Evolutionary conservation across 2,329 filamentous ascomycete genomes (phyloP).

Genomic region (Venturia pyrina): DNA sequence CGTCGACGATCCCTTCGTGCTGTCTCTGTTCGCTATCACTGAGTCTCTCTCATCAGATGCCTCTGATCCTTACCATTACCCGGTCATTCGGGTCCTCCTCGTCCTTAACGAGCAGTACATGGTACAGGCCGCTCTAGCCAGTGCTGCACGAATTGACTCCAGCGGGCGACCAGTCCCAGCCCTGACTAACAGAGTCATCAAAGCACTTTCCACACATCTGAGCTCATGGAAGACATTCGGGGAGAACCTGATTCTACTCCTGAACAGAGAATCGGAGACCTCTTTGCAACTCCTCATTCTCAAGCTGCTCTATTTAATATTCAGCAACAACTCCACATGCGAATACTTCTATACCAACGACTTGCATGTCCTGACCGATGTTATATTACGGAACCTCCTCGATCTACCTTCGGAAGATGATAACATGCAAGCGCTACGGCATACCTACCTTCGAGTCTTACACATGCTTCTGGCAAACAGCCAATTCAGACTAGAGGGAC

Average conservation of each 20-base stretch:
- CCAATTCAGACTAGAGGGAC: constrained; percentile 66
- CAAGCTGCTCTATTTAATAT: constrained; percentile 89
- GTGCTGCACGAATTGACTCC: constrained; percentile 26
- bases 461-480: constrained; percentile 87
- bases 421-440: constrained; percentile 50
- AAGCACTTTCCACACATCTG: constrained; percentile 74
- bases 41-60: constrained; percentile 79
- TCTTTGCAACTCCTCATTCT: constrained; percentile 92
- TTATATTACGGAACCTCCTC: constrained; percentile 92
- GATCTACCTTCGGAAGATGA: constrained; percentile 75
- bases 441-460: constrained; percentile 89
- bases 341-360: constrained; percentile 99
- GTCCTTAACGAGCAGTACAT: constrained; percentile 98
- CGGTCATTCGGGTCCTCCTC: constrained; percentile 86
- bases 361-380: constrained; percentile 83
- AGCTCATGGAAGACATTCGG: constrained; percentile 85
- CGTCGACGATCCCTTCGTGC: constrained; percentile 68
- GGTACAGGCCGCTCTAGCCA: constrained; percentile 45
- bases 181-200: constrained; percentile 88
- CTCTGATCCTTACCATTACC: constrained; percentile 90
- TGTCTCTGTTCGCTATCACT: constrained; percentile 75
- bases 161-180: constrained; percentile 32
- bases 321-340: constrained; percentile 82
- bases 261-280: constrained; percentile 90
- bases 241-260: constrained; percentile 88